phyloP scores from a whole-genome alignment of 345 rosid genomes.

The Linum trigynum region DNA sequence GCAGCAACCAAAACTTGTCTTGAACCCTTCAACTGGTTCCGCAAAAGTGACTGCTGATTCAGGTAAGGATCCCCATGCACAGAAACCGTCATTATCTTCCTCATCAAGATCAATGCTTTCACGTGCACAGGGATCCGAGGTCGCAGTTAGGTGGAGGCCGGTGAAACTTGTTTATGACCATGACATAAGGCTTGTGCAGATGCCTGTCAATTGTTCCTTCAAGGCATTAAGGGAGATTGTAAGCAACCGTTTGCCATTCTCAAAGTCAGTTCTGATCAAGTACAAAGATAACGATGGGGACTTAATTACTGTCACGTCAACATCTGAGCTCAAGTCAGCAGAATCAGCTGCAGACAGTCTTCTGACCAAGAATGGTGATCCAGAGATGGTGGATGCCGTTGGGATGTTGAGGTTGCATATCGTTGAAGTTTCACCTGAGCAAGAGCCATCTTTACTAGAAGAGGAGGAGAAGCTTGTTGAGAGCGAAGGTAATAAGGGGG shows the following conservation, averaged over 20 bases:
- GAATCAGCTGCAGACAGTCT: slow-evolving; percentile 54
- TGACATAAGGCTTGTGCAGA: slow-evolving; percentile 77
- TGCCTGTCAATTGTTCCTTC: slow-evolving; percentile 79
- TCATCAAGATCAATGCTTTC: slow-evolving; percentile 14
- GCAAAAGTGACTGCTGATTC: slow-evolving; percentile 28
- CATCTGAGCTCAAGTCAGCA: slow-evolving; percentile 68
- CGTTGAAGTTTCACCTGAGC: slow-evolving; percentile 88
- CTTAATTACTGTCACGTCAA: slow-evolving; percentile 75
- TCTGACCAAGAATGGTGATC: slow-evolving; percentile 47
- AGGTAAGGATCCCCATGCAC: slow-evolving; percentile 24
- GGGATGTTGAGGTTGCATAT: slow-evolving; percentile 83
- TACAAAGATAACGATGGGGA: slow-evolving; percentile 88
- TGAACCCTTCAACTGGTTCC: slow-evolving; percentile 49
- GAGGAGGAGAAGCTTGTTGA: slow-evolving; percentile 64
- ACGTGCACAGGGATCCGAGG: slow-evolving; percentile 26
- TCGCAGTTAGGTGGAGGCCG: slow-evolving; percentile 46
- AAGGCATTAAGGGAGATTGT: slow-evolving; percentile 73
- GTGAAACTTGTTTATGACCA: slow-evolving; percentile 89
- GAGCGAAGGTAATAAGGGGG: slow-evolving; percentile 45
- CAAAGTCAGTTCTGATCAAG: slow-evolving; percentile 78
- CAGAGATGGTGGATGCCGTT: slow-evolving; percentile 36
- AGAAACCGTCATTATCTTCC: slow-evolving; percentile 16
- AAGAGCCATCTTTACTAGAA: slow-evolving; percentile 64
- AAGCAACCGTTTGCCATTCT: slow-evolving; percentile 65
- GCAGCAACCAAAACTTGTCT: slow-evolving; percentile 39